Evolutionary conservation across 2,329 filamentous ascomycete genomes (phyloP), one percentile per base, ranked within the genome.

Genomic region (Hortaea werneckii): DNA sequence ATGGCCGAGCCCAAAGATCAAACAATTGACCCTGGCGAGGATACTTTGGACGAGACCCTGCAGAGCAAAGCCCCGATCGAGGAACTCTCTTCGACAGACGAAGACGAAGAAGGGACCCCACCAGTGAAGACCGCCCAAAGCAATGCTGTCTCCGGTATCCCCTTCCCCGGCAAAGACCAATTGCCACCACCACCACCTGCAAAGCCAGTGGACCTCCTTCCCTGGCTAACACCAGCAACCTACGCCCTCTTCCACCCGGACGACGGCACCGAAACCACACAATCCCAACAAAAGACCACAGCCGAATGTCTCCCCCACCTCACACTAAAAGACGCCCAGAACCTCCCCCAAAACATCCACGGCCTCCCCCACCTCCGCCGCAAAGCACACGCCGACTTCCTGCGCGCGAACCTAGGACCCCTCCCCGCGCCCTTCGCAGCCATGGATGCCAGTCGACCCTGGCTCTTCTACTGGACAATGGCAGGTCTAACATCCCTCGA

Each of bases 391-490:
- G 70, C 78, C 48, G 66, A 62, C 30, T 89, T 87, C 60, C 67
- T 89, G 42, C 70, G 72, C 46, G 66, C 71, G 44, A 68, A 69
- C 8, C 58, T 81, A 37, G 69, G 68, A 38, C 72, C 71, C 41
- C 79, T 94, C 50, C 87, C 90, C 0, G 69, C 76, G 6, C 71
- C 70, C 3, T 95, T 84, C 65, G 80, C 83, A 43, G 75, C 75
- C 41, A 78, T 88, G 54, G 92, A 98, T 71, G 83, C 92, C 29
- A 89, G 85, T 61, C 75, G 90, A 45, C 89, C 92, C 7, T 98
- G 92, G 92, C 78, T 95, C 59, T 75, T 95, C 53, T 96, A 95
- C 69, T 98, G 92, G 92, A 85, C 79, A 44, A 72, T 96, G 44
- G 79, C 82, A 30, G 87, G 79, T 2, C 72, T 98, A 53, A 72